These are phyloP conservation scores for Ceriops tagal DNA, from an alignment of 345 rosid species.

Conservation along the genomic window DNA sequence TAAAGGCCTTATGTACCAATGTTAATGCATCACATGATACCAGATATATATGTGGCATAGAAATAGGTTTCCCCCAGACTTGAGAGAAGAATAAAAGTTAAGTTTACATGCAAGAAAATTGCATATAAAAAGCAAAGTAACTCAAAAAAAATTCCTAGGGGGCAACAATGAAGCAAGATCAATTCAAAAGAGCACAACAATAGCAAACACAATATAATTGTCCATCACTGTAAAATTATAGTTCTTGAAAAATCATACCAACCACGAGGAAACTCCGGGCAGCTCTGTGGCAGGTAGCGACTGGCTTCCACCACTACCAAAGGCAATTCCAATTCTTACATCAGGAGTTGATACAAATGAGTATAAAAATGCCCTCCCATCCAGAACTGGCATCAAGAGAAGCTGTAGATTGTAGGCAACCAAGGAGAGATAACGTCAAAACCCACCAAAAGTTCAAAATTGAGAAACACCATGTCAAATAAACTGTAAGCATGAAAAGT, in stretches of 20 bases:
- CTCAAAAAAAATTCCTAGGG: neutral
- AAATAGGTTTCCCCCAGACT: neutral
- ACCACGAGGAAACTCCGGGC: slow-evolving; percentile 97
- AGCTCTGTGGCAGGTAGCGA: slow-evolving; percentile 89
- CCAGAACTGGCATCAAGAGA: slow-evolving; percentile 71
- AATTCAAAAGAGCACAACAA: neutral
- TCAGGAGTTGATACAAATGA: slow-evolving; percentile 82
- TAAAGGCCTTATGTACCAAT: no score
- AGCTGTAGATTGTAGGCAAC: slow-evolving; percentile 52
- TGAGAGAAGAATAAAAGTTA: neutral
- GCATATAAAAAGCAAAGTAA: no score
- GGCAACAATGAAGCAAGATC: neutral
- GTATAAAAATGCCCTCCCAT: slow-evolving; percentile 78
- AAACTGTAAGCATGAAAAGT: no score
- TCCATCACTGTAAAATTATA: neutral
- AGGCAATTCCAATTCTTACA: slow-evolving; percentile 84
- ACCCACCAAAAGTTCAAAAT: neutral
- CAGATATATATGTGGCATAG: neutral
- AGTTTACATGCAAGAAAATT: no score
- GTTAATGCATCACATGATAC: no score
- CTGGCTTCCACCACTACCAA: slow-evolving; percentile 97
- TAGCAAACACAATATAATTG: neutral
- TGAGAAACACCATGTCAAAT: no score
- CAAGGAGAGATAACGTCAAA: neutral
- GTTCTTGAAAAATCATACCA: slow-evolving; percentile 48